Base-by-base conservation (phyloP, 768 basidiomycete species). In the Suillus decipiens region DNA sequence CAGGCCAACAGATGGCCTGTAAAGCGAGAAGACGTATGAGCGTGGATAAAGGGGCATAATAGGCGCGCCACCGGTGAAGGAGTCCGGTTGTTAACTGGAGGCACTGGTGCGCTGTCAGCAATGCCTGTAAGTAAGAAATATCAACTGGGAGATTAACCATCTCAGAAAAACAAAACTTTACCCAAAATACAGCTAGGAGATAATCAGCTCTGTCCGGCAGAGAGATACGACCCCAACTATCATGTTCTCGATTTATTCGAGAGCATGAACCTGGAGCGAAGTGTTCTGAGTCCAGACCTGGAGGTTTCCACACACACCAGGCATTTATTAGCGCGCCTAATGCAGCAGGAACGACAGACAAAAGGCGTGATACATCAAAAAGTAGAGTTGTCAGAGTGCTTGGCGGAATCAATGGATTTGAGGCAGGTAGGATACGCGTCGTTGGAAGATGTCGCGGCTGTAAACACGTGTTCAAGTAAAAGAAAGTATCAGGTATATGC, bases 1-100 rank as follows among this genome's bases (percentile, higher is more conserved):
- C 89, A 2, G 94, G 93, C 95, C 95, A 98, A 77, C 96, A 98
- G 63, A 99, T 95, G 19, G 93, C 92, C 72, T 98, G 96, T 0
- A 99, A 81, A 0, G 93, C 96, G 61, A 98, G 82, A 5, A 98
- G 87, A 17, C 96, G 90, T 70, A 97, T 91, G 65, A 98, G 85
- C 1, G 95, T 93, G 5, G 96, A 85, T 33, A 93, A 79, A 0
- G 93, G 89, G 0, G 92, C 84, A 73, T 99, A 99, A 77, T 97
- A 96, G 0, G 91, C 82, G 24, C 89, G 83, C 96, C 96, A 99
- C 54, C 96, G 88, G 36, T 86, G 86, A 31, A 96, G 84, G 0
- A 99, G 86, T 12, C 96, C 96, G 0, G 95, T 92, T 0, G 96
- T 93, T 15, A 99, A 82, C 48, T 81, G 79, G 66, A 96, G 88